phyloP scores from a whole-genome alignment of 352 stramenopile genomes.

The Phytophthora aleatoria region DNA sequence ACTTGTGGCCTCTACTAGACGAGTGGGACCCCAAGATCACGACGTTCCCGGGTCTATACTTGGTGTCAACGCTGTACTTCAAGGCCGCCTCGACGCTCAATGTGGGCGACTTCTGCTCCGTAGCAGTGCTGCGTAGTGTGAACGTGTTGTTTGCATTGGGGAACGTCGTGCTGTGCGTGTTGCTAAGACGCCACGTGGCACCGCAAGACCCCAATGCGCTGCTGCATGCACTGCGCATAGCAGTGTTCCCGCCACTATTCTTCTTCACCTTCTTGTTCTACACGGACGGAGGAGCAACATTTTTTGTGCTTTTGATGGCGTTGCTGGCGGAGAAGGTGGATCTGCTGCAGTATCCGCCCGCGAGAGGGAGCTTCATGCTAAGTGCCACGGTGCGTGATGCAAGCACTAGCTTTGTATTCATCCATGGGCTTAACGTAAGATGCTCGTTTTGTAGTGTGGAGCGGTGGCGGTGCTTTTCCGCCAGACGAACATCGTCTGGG shows the following conservation, averaged over 20 bases:
- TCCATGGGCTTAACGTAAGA: slow-evolving; percentile 1
- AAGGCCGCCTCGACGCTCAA: slow-evolving; percentile 22
- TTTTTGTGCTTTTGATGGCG: slow-evolving; percentile 90
- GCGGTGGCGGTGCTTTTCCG: slow-evolving; percentile 82
- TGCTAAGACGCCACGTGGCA: slow-evolving; percentile 48
- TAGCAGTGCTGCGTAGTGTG: slow-evolving; percentile 62
- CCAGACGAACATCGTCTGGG: slow-evolving; percentile 93
- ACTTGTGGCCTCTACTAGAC: slow-evolving; percentile 33
- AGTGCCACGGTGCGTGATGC: slow-evolving; percentile 59
- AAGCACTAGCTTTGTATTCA: neutral
- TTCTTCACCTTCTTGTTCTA: slow-evolving; percentile 93
- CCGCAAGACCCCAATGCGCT: slow-evolving; percentile 49
- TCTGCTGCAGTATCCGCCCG: slow-evolving; percentile 38
- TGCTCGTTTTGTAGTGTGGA: slow-evolving; percentile 50
- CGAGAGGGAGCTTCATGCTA: slow-evolving; percentile 47
- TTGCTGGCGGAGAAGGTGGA: slow-evolving; percentile 63
- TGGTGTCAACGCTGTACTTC: slow-evolving; percentile 55
- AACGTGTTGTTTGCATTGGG: slow-evolving; percentile 85
- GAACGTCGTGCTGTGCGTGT: slow-evolving; percentile 54
- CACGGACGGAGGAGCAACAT: slow-evolving; percentile 85
- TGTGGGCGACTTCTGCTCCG: slow-evolving; percentile 53
- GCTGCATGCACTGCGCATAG: slow-evolving; percentile 74
- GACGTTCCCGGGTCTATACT: slow-evolving; percentile 91
- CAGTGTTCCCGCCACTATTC: slow-evolving; percentile 82
- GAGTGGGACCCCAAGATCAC: slow-evolving; percentile 94